Percentiles rank a stretch among this genome's conserved stretches.
phyloP scores from a whole-genome alignment of 371 early-diverging fungal genomes.

The Phascolomyces articulosus region DNA sequence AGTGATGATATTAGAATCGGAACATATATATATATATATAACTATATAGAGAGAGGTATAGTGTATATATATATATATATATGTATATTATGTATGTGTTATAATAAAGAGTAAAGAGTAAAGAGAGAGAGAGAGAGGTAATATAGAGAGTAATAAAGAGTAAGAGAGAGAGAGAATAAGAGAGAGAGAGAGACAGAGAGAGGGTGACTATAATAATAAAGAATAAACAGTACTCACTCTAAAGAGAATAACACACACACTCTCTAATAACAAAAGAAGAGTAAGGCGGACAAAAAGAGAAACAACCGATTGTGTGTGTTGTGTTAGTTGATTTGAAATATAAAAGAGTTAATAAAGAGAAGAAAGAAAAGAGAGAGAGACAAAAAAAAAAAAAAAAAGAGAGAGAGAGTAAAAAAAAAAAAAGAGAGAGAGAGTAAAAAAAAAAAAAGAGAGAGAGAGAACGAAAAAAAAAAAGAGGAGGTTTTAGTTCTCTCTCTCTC shows the following conservation, averaged over 20 bases:
- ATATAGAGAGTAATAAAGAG: no score
- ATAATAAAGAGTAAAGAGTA: no score
- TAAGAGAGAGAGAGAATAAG: background rate
- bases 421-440: no score
- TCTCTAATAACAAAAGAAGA: slow-evolving; percentile 6
- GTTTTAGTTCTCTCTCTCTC: no score
- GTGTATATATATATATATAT: background rate
- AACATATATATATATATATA: background rate
- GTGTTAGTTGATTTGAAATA: no score
- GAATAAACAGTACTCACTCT: background rate
- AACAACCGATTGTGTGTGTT: slow-evolving; percentile 12
- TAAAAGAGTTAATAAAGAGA: slow-evolving; percentile 10
- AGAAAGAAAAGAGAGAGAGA: slow-evolving; percentile 6
- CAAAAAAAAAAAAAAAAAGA: no score
- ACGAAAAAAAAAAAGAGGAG: no score
- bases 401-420: no score
- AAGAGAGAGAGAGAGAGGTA: background rate
- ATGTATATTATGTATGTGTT: no score
- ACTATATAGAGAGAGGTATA: background rate
- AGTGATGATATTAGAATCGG: background rate
- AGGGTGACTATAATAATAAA: background rate
- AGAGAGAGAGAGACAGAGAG: background rate
- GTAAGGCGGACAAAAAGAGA: slow-evolving; percentile 17
- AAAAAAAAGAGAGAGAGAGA: no score
- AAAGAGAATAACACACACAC: background rate